These are phyloP conservation scores for Anthracocystis panici-leucophaei DNA, from an alignment of 1,284 basidiomycete species.

Conservation along the genomic window DNA sequence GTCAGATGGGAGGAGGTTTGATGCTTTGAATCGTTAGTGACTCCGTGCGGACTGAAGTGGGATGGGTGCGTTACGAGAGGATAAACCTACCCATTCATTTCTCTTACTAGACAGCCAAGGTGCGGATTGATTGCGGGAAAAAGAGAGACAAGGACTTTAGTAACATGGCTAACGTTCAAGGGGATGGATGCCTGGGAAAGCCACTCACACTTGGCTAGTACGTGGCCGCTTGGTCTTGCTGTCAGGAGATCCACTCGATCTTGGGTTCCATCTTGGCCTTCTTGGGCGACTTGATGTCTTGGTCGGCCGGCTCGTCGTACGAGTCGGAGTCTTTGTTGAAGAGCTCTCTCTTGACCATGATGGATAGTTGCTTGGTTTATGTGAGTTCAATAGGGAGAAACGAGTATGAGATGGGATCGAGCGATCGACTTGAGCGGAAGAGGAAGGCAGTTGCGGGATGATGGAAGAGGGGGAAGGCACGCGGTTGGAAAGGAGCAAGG, in stretches of 20 bases:
- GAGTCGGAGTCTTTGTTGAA: conserved; percentile 15
- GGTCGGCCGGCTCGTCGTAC: conserved; percentile 14
- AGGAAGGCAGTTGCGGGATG: background rate
- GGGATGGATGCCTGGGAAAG: background rate
- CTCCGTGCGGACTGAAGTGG: background rate
- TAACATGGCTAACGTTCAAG: too few relatives aligned
- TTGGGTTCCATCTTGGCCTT: conserved; percentile 20
- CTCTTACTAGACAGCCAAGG: too few relatives aligned
- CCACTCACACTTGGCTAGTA: conserved; percentile 1
- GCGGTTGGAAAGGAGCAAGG: background rate
- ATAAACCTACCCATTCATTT: background rate
- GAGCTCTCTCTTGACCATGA: conserved; percentile 11
- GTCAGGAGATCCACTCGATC: background rate
- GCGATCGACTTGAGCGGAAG: background rate
- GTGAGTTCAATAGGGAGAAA: background rate
- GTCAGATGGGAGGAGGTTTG: background rate
- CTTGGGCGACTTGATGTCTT: conserved; percentile 17
- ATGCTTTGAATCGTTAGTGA: background rate
- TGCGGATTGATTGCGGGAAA: too few relatives aligned
- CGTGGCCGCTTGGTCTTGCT: conserved; percentile 10
- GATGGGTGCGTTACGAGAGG: background rate
- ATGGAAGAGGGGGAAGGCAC: background rate
- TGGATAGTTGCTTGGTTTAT: background rate
- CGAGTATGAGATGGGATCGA: background rate
- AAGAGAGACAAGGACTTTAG: too few relatives aligned